A percentile compares a stretch with the other conserved stretches of the same genome.
Conservation (phyloP, 805 yeast genomes). For the Hanseniaspora valbyensis region DNA sequence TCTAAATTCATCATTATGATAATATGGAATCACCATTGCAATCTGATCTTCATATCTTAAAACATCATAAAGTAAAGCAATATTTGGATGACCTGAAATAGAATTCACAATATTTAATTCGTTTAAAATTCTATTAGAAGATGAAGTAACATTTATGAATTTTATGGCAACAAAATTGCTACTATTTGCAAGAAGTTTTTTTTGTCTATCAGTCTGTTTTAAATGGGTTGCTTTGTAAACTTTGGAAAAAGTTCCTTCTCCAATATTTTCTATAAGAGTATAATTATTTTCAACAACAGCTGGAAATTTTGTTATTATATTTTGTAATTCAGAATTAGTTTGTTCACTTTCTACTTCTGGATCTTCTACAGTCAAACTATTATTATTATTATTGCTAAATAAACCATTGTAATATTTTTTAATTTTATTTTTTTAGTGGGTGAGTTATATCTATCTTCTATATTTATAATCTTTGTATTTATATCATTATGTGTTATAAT, state of each 20-base stretch:
- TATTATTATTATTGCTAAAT: neutral
- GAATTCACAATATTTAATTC: conserved; percentile 70
- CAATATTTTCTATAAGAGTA: conserved; percentile 36
- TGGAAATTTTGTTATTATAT: conserved; percentile 44
- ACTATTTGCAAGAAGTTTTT: conserved; percentile 4
- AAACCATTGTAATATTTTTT: neutral
- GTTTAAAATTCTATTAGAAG: conserved; percentile 81
- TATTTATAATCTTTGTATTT: conserved; percentile 9
- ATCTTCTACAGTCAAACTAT: neutral
- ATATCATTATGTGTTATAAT: neutral
- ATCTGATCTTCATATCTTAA: conserved; percentile 83
- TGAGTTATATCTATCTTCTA: conserved; percentile 14
- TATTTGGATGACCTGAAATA: conserved; percentile 55
- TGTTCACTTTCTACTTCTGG: neutral
- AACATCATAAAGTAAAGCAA: conserved; percentile 86
- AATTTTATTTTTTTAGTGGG: conserved; percentile 16
- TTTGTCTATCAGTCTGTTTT: conserved; percentile 25
- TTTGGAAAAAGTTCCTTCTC: conserved; percentile 84
- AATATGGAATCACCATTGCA: conserved; percentile 82
- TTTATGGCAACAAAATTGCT: conserved; percentile 65
- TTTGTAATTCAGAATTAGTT: conserved; percentile 43
- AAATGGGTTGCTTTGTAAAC: conserved; percentile 42
- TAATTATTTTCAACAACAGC: conserved; percentile 31
- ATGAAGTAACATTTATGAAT: conserved; percentile 86
- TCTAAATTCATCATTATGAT: conserved; percentile 81